phyloP scores from a whole-genome alignment of 106 monocot species.

The Posidonia australis region DNA sequence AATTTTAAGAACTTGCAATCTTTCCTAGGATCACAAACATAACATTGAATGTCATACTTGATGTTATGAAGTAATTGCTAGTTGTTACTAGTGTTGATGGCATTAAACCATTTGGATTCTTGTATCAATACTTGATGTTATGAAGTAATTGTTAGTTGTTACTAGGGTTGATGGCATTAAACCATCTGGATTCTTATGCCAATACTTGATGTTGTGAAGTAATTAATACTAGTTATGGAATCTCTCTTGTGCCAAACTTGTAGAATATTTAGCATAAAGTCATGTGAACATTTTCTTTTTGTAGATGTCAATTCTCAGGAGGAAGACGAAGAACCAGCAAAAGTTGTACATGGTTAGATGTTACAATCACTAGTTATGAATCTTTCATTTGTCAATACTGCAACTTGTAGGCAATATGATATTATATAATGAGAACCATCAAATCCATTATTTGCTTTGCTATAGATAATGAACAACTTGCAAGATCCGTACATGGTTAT shows the following conservation, averaged over 20 bases:
- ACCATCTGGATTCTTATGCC: too few relatives aligned
- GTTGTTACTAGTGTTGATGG: too few relatives aligned
- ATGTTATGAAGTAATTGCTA: too few relatives aligned
- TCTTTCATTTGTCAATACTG: not conserved
- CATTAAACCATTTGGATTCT: too few relatives aligned
- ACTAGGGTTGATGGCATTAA: too few relatives aligned
- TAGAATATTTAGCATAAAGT: not conserved
- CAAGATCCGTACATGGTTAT: not conserved
- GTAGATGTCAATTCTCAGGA: conserved; percentile 38
- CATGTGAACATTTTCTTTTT: not conserved
- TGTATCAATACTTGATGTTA: too few relatives aligned
- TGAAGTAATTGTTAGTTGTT: too few relatives aligned
- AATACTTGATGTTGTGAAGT: not conserved
- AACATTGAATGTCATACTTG: too few relatives aligned
- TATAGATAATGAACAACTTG: conserved; percentile 5
- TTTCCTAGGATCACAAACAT: too few relatives aligned
- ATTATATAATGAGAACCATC: not conserved
- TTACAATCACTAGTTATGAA: not conserved
- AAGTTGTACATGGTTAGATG: conserved; percentile 38
- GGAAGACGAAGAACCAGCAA: conserved; percentile 76
- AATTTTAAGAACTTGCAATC: too few relatives aligned
- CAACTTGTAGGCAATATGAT: too few relatives aligned
- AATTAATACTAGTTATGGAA: not conserved
- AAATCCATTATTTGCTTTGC: not conserved
- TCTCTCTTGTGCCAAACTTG: too few relatives aligned